Evolutionary conservation across 192 early-diverging fungal species (phyloP).

Genomic region (Thamnidium elegans): DNA sequence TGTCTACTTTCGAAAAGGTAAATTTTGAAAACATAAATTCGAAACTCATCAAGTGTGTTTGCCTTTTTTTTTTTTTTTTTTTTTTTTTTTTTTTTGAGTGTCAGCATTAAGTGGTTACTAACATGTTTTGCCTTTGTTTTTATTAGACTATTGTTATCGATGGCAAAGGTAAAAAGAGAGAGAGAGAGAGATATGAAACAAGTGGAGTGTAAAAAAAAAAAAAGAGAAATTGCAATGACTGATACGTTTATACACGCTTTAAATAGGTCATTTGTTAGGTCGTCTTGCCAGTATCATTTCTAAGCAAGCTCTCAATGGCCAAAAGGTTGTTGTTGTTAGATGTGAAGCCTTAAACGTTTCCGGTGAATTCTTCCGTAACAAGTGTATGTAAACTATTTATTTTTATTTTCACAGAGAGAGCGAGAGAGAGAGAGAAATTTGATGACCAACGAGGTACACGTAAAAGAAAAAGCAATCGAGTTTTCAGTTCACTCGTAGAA

Average conservation of each 20-base stretch:
- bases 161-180: slow-evolving; percentile 66
- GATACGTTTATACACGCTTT: too few relatives aligned
- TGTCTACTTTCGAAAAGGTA: slow-evolving; percentile 5
- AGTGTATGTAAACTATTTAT: slow-evolving; percentile 66
- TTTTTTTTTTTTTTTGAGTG: background rate
- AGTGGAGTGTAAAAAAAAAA: too few relatives aligned
- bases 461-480: background rate
- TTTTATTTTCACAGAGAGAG: too few relatives aligned
- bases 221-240: too few relatives aligned
- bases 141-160: slow-evolving; percentile 95
- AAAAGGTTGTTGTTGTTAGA: slow-evolving; percentile 96
- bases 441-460: background rate
- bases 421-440: too few relatives aligned
- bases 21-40: background rate
- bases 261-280: slow-evolving; percentile 83
- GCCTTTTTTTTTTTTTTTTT: background rate
- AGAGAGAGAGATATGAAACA: too few relatives aligned
- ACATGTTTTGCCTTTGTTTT: background rate
- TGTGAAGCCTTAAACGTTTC: slow-evolving; percentile 99
- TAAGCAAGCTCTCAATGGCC: slow-evolving; percentile 97
- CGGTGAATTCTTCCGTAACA: slow-evolving; percentile 99
- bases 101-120: background rate
- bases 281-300: slow-evolving; percentile 96
- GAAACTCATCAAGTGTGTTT: background rate
- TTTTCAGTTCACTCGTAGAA: background rate